These are phyloP conservation scores for Barbarea vulgaris DNA, from an alignment of 345 rosid species.

Conservation along the genomic window DNA sequence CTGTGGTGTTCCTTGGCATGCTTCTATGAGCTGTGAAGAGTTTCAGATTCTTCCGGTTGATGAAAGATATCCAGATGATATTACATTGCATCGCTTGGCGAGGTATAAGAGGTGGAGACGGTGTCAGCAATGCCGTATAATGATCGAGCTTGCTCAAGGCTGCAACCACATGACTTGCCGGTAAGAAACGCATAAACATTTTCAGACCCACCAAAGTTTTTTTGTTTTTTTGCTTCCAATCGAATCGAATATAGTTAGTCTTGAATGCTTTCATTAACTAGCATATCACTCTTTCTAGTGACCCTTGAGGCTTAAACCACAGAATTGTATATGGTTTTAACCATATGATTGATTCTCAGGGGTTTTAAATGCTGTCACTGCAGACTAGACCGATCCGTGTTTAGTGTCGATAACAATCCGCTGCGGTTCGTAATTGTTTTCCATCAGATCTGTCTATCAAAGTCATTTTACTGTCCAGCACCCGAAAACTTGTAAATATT, in stretches of 20 bases:
- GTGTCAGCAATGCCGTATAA: slow-evolving; percentile 88
- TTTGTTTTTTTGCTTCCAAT: not conserved
- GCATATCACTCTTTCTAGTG: not conserved
- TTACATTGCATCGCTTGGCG: slow-evolving; percentile 79
- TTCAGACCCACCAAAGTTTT: slow-evolving; percentile 3
- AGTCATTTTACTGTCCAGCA: not conserved
- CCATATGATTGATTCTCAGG: not conserved
- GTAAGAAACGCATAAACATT: slow-evolving; percentile 43
- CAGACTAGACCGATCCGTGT: not conserved
- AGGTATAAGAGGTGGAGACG: slow-evolving; percentile 89
- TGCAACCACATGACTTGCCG: slow-evolving; percentile 97
- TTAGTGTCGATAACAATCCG: not conserved
- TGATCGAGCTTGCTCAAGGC: slow-evolving; percentile 92
- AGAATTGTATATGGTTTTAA: not conserved
- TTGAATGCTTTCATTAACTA: not conserved
- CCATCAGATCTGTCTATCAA: not conserved
- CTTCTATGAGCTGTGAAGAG: slow-evolving; percentile 81
- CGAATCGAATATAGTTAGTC: not conserved
- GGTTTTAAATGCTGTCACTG: not conserved
- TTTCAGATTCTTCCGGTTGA: slow-evolving; percentile 81
- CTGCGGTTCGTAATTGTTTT: not conserved
- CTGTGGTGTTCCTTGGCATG: slow-evolving; percentile 96
- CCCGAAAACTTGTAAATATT: not conserved
- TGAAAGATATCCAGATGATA: slow-evolving; percentile 84
- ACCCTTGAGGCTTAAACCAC: not conserved